phyloP scores from a whole-genome alignment of 805 yeast genomes.

The Saccharomycopsis lassenensis region DNA sequence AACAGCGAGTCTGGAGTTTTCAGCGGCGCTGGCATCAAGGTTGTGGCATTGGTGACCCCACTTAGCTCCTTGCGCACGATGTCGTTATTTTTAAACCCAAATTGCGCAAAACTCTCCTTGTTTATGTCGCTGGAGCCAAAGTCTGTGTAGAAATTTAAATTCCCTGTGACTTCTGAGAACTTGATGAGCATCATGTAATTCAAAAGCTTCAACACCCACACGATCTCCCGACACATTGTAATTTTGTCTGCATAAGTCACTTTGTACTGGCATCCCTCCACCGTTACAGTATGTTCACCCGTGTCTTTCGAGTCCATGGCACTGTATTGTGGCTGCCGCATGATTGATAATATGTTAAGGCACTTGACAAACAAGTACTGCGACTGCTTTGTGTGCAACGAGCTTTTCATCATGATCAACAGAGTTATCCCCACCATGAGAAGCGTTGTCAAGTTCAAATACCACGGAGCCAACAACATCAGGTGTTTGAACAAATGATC shows the following conservation, averaged over 20 bases:
- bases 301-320: not conserved
- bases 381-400: constrained; percentile 24
- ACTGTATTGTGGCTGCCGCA: constrained; percentile 25
- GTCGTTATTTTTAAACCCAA: constrained; percentile 27
- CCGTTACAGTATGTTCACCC: too few relatives aligned
- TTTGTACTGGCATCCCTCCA: constrained; percentile 6
- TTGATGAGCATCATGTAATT: constrained; percentile 40
- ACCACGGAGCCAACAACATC: constrained; percentile 38
- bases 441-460: constrained; percentile 33
- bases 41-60: too few relatives aligned
- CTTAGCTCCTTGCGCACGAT: too few relatives aligned
- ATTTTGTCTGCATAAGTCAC: constrained; percentile 16
- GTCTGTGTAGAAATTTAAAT: constrained; percentile 37
- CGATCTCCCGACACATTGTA: constrained; percentile 44
- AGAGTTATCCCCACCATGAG: constrained; percentile 34
- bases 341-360: constrained; percentile 22
- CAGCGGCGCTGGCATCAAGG: too few relatives aligned
- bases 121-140: constrained; percentile 45
- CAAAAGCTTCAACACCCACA: constrained; percentile 51
- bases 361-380: constrained; percentile 24
- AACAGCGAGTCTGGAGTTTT: too few relatives aligned
- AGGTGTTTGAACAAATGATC: constrained; percentile 24
- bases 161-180: constrained; percentile 30
- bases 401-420: constrained; percentile 27
- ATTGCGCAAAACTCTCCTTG: constrained; percentile 34